Conservation (phyloP, 1,284 basidiomycete genomes). For the Coriolopsis trogii region DNA sequence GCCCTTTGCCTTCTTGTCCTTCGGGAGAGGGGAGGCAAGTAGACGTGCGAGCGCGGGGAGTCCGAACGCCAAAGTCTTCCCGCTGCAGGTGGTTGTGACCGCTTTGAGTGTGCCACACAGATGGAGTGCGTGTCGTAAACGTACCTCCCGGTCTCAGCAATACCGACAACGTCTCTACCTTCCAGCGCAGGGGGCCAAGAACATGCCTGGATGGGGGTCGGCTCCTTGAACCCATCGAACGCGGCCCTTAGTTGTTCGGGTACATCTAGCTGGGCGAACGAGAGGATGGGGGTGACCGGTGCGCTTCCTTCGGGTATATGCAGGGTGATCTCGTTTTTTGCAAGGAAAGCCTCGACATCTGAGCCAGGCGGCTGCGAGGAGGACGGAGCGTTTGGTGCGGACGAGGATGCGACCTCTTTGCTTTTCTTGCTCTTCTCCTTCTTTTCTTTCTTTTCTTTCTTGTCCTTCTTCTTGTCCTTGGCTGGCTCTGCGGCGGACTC, state of each 20-base stretch:
- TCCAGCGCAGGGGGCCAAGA: slow-evolving; percentile 91
- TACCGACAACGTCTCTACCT: slow-evolving; percentile 90
- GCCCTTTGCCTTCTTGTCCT: slow-evolving; percentile 38
- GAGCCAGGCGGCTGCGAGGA: slow-evolving; percentile 25
- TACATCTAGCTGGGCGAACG: slow-evolving; percentile 78
- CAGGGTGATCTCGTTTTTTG: slow-evolving; percentile 77
- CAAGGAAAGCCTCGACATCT: slow-evolving; percentile 67
- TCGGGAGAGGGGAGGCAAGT: slow-evolving; percentile 39
- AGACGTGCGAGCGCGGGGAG: slow-evolving; percentile 84
- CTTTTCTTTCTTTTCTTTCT: slow-evolving; percentile 29
- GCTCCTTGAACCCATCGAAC: slow-evolving; percentile 79
- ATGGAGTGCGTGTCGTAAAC: neutral
- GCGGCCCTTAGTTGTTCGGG: slow-evolving; percentile 63
- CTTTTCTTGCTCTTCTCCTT: slow-evolving; percentile 25
- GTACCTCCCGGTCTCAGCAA: slow-evolving; percentile 95
- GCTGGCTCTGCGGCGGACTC: slow-evolving; percentile 19
- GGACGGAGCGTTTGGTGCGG: slow-evolving; percentile 20
- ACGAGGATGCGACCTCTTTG: slow-evolving; percentile 11
- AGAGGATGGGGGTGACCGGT: slow-evolving; percentile 70
- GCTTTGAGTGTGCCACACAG: neutral
- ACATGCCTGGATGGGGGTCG: slow-evolving; percentile 95
- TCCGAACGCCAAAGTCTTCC: slow-evolving; percentile 97
- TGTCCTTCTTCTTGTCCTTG: slow-evolving; percentile 26
- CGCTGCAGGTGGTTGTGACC: slow-evolving; percentile 50
- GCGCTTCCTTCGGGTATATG: slow-evolving; percentile 50